Evolutionary conservation across 2,329 filamentous ascomycete species (phyloP).

Genomic region (Colletotrichum caudatum): DNA sequence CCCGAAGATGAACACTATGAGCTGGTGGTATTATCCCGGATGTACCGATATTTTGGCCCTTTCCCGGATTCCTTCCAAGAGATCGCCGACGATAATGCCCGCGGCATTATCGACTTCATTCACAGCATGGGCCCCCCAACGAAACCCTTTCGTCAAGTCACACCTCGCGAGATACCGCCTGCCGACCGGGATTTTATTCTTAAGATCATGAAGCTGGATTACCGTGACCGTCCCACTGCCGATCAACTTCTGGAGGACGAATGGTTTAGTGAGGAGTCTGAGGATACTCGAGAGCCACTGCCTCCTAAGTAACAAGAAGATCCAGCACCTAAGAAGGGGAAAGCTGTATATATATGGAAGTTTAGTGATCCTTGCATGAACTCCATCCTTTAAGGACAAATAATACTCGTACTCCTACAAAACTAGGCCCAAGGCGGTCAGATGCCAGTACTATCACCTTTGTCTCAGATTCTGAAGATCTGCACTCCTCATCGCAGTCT

Average conservation of each 20-base stretch:
- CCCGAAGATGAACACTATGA: constrained; percentile 3
- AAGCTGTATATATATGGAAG: neutral
- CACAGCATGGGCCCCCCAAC: constrained; percentile 3
- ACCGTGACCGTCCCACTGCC: constrained; percentile 8
- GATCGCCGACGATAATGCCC: constrained; percentile 13
- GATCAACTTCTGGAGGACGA: constrained; percentile 14
- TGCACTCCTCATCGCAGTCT: too few species aligned
- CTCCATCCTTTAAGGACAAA: too few species aligned
- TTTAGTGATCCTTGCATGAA: too few species aligned
- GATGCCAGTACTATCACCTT: neutral
- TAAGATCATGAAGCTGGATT: constrained; percentile 6
- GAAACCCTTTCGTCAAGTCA: constrained; percentile 1
- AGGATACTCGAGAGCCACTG: constrained; percentile 11
- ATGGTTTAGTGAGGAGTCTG: constrained; percentile 2
- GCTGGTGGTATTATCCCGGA: constrained; percentile 10
- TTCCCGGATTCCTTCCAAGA: constrained; percentile 11
- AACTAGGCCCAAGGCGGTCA: too few species aligned
- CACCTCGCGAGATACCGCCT: constrained; percentile 9
- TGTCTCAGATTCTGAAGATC: too few species aligned
- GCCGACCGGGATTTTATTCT: constrained; percentile 12
- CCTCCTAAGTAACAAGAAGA: neutral
- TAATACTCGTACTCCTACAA: too few species aligned
- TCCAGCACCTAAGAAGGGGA: neutral
- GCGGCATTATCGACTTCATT: constrained; percentile 10
- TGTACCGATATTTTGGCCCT: constrained; percentile 12